phyloP scores from a whole-genome alignment of 208 protist genomes.

The Naegleria lovaniensis region DNA sequence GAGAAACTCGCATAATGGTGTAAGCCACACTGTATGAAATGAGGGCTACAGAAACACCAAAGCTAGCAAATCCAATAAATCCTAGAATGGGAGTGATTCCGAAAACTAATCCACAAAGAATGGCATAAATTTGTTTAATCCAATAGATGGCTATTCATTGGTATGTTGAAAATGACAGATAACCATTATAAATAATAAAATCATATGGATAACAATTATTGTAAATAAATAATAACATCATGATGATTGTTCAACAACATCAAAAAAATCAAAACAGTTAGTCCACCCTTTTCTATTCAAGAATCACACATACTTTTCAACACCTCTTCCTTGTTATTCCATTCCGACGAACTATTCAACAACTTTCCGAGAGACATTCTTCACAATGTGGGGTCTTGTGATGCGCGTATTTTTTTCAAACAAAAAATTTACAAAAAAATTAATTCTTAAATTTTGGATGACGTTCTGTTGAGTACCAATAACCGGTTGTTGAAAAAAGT shows the following conservation, averaged over 20 bases:
- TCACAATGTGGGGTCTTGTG: too few relatives aligned
- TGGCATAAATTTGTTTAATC: conserved; percentile 7
- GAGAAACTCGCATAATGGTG: neutral
- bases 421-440: too few relatives aligned
- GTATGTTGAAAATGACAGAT: too few relatives aligned
- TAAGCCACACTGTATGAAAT: neutral
- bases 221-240: neutral
- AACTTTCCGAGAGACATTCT: neutral
- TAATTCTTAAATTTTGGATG: too few relatives aligned
- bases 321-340: neutral
- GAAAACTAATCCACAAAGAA: neutral
- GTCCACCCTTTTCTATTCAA: too few relatives aligned
- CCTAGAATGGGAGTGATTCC: neutral
- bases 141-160: neutral
- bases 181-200: too few relatives aligned
- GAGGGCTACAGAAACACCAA: neutral
- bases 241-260: too few relatives aligned
- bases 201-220: neutral
- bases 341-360: neutral
- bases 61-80: neutral
- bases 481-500: too few relatives aligned
- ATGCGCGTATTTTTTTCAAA: too few relatives aligned
- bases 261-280: too few relatives aligned
- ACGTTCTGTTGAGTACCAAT: too few relatives aligned
- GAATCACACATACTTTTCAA: neutral